Evolutionary conservation across 1,284 basidiomycete genomes (phyloP), one percentile per base, ranked within the genome.

Genomic region (Microbotryomycetes sp.): DNA sequence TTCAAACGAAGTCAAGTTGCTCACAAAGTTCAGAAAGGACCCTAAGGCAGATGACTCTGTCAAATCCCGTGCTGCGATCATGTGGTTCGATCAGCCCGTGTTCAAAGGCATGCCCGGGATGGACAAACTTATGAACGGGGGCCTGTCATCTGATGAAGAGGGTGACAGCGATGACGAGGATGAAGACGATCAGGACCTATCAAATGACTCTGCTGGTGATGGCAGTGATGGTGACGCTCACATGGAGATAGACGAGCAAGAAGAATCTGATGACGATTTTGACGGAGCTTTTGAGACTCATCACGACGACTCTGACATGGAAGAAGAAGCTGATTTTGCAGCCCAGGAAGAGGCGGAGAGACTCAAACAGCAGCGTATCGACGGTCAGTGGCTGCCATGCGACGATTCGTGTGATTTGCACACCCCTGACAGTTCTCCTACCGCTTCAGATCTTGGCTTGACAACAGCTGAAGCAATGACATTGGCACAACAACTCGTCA

Each of bases 21-120:
- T 71, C 19, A 68, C 69, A 23, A 57, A 64, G 28, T 61, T 66
- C 50, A 58, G 59, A 54, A 63, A 56, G 42, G 73, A 76, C 59
- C 58, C 74, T 58, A 73, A 74, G 4, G 73, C 76, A 55, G 36
- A 42, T 19, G 36, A 42, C 36, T 9, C 9, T 19, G 36, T 42
- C 36, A 76, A 77, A 73, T 81, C 79, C 66, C 76, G 79, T 25
- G 79, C 80, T 50, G 81, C 83, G 16, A 80, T 80, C 65, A 76
- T 97, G 23, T 99, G 96, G 96, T 99, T 98, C 76, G 88, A 91
- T 72, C 96, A 97, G 76, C 87, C 88, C 55, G 77, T 97, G 54
- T 99, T 99, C 80, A 82, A 85, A 62, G 87, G 82, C n/a, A 74
- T 89, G 6, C 84, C 83, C 0, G 76, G 75, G 29, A 71, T 84